Conservation (phyloP, 805 yeast genomes). For the Myxozyma sirexii region DNA sequence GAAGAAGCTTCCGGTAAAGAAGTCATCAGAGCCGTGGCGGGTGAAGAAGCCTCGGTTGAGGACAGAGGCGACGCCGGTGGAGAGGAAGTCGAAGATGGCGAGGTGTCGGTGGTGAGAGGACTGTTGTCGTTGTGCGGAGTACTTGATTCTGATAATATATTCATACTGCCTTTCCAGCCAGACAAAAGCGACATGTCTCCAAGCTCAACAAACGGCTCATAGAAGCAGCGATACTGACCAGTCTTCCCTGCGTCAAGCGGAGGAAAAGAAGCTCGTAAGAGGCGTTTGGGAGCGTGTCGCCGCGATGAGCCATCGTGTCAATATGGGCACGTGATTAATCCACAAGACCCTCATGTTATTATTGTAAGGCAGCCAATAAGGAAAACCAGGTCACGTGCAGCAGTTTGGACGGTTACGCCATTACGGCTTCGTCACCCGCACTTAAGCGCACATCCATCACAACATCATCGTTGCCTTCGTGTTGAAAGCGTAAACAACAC, state of each 20-base stretch:
- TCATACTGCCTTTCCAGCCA: too few relatives aligned
- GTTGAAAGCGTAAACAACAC: neutral
- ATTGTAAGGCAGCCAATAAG: neutral
- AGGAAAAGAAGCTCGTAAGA: too few relatives aligned
- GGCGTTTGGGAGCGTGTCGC: too few relatives aligned
- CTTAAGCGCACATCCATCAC: slow-evolving; percentile 5
- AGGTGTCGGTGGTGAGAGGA: neutral
- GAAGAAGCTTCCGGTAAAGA: neutral
- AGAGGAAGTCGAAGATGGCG: neutral
- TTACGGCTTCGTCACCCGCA: neutral
- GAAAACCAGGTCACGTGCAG: neutral
- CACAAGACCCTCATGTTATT: neutral
- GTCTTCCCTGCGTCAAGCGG: too few relatives aligned
- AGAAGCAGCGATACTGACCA: too few relatives aligned
- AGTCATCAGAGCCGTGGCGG: neutral
- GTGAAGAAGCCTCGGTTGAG: neutral
- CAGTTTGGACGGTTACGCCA: slow-evolving; percentile 8
- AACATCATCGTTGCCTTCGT: neutral
- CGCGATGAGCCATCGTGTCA: too few relatives aligned
- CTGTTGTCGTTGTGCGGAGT: neutral
- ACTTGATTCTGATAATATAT: too few relatives aligned
- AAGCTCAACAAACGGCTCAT: too few relatives aligned
- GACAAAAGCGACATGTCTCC: too few relatives aligned
- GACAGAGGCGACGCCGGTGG: neutral
- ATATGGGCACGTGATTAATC: too few relatives aligned